phyloP scores from a whole-genome alignment of 495 filamentous ascomycete species.

The Aspergillus nidulans region DNA sequence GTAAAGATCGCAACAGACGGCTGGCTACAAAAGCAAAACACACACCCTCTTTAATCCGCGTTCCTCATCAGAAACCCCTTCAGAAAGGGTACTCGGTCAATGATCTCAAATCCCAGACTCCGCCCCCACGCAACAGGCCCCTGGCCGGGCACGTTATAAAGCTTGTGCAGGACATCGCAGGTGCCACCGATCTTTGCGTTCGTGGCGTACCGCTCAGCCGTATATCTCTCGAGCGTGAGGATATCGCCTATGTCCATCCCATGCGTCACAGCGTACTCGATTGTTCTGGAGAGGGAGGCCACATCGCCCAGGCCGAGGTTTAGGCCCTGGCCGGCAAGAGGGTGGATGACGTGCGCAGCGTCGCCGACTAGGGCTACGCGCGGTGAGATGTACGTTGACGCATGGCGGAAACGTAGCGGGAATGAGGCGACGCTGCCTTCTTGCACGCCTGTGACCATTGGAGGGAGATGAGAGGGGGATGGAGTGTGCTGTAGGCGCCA shows the following conservation, averaged over 20 bases:
- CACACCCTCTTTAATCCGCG: slow-evolving; percentile 54
- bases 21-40: not conserved
- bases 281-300: slow-evolving; percentile 63
- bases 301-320: slow-evolving; percentile 92
- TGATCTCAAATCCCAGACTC: slow-evolving; percentile 68
- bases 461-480: slow-evolving; percentile 49
- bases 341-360: slow-evolving; percentile 92
- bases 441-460: slow-evolving; percentile 62
- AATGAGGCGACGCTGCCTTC: slow-evolving; percentile 81
- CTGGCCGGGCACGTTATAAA: slow-evolving; percentile 68
- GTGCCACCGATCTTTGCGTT: slow-evolving; percentile 87
- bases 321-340: slow-evolving; percentile 88
- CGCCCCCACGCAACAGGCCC: slow-evolving; percentile 74
- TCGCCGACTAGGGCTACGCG: slow-evolving; percentile 88
- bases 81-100: slow-evolving; percentile 70
- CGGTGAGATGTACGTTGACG: slow-evolving; percentile 84
- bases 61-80: slow-evolving; percentile 88
- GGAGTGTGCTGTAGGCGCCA: slow-evolving; percentile 76
- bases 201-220: slow-evolving; percentile 67
- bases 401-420: slow-evolving; percentile 84
- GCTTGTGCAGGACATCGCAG: slow-evolving; percentile 88
- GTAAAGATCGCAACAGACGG: not conserved
- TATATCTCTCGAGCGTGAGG: slow-evolving; percentile 75
- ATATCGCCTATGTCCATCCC: slow-evolving; percentile 79
- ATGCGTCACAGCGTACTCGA: slow-evolving; percentile 71